A percentile compares a stretch with the other conserved stretches of the same genome.
Evolutionary conservation across 2,329 filamentous ascomycete genomes (phyloP).

Genomic region (Fusarium hainanense): DNA sequence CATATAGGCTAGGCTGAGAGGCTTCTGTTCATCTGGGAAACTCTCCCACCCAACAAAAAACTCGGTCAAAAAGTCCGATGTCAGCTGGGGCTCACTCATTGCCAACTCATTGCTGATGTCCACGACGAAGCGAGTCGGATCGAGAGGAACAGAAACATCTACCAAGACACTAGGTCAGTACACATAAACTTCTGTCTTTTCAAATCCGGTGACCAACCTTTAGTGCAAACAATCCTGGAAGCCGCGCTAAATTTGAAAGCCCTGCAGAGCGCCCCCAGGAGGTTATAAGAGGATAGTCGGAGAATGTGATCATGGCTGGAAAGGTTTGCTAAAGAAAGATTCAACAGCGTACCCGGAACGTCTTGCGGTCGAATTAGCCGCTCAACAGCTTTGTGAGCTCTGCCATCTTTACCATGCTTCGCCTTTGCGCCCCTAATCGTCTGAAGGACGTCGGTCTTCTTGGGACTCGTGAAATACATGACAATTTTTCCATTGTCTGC

Average conservation of each 20-base stretch:
- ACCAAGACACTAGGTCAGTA: not conserved
- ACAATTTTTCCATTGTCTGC: slow-evolving; percentile 77
- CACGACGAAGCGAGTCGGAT: slow-evolving; percentile 72
- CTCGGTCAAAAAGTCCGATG: slow-evolving; percentile 76
- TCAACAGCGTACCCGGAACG: slow-evolving; percentile 75
- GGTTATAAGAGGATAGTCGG: slow-evolving; percentile 73
- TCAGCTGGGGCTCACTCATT: slow-evolving; percentile 72
- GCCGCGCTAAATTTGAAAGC: slow-evolving; percentile 75
- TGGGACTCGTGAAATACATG: slow-evolving; percentile 77
- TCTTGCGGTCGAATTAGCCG: slow-evolving; percentile 75
- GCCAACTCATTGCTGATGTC: slow-evolving; percentile 73
- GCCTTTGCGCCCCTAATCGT: slow-evolving; percentile 71
- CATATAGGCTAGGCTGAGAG: slow-evolving; percentile 75
- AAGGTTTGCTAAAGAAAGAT: slow-evolving; percentile 74
- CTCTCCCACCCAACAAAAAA: slow-evolving; percentile 80
- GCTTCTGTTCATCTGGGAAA: slow-evolving; percentile 74
- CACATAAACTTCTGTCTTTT: not conserved
- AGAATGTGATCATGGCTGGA: slow-evolving; percentile 70
- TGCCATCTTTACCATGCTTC: slow-evolving; percentile 72
- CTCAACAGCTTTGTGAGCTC: slow-evolving; percentile 70
- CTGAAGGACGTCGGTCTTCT: slow-evolving; percentile 71
- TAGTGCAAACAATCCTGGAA: slow-evolving; percentile 69
- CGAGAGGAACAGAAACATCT: slow-evolving; percentile 72
- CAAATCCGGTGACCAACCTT: slow-evolving; percentile 57
- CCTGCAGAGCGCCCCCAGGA: slow-evolving; percentile 73